Base-by-base conservation (phyloP, 805 yeast species). In the Candida tibetensis region DNA sequence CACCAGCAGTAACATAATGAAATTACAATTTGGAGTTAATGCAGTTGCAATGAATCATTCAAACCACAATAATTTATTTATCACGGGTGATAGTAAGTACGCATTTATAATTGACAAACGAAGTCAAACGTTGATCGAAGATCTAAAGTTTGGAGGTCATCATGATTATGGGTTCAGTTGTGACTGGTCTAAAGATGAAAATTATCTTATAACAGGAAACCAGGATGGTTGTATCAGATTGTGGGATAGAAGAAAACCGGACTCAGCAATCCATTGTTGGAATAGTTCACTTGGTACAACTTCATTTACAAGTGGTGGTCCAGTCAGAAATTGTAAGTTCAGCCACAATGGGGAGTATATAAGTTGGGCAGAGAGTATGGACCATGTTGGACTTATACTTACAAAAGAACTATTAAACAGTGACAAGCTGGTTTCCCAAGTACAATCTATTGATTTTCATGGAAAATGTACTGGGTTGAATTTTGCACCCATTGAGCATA, bases 401-500 rank as follows among this genome's bases (percentile, higher is more conserved):
- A 46, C 73, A 39, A 44, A 53, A 17, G 66, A 61, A 37, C 48
- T 65, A 41, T n/a, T 23, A 6, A 37, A 34, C 6, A 23, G 44
- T 17, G 50, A 48, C 6, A 47, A 44, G 6, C 15, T 14, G 3
- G 25, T 51, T 7, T 37, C 51, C 9, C 39, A 60, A 4, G 67
- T 67, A 9, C 84, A 79, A 51, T 60, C 70, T 3, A 66, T 80
- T 19, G 74, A 75, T 28, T 67, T 75, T 42, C 70, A 78, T 48
- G 85, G 85, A 0, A 78, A 77, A 44, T 69, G 81, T 39, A 68
- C 76, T 1, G 85, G 85, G 3, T 62, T 77, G 33, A 70, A 69
- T 31, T 74, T 77, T 46, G 61, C 66, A 13, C 64, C 66, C 12
- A 55, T 59, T 5, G 75, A 70, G 12, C 56, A 60, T 34, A 73